These are phyloP conservation scores for Pseudozyma sp. DNA, from an alignment of 1,284 basidiomycete genomes.

Conservation along the genomic window DNA sequence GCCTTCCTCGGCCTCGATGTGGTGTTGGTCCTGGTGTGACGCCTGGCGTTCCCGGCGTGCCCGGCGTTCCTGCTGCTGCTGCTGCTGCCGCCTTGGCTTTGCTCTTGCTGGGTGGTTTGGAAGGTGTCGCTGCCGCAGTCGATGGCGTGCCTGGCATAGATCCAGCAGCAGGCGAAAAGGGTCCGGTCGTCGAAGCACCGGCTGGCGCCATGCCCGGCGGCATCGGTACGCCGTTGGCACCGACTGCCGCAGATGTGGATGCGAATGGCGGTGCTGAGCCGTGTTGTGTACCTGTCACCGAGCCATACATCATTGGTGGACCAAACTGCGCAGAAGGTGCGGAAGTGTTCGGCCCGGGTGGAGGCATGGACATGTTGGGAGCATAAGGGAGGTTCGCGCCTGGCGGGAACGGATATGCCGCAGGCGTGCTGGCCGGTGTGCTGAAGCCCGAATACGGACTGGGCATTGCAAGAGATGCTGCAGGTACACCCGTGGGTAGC, in stretches of 20 bases:
- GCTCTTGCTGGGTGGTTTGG: constrained; percentile 24
- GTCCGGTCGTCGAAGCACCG: constrained; percentile 11
- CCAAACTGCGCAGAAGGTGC: constrained; percentile 17
- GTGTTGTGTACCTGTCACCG: constrained; percentile 20
- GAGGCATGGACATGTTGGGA: background rate
- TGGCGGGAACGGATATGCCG: constrained; percentile 27
- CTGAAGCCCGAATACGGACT: constrained; percentile 17
- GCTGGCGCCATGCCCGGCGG: constrained; percentile 10
- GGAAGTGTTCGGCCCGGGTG: constrained; percentile 19
- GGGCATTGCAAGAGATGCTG: constrained; percentile 11
- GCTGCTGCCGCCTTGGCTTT: constrained; percentile 26
- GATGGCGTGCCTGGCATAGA: constrained; percentile 25
- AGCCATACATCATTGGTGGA: constrained; percentile 12
- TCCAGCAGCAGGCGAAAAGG: constrained; percentile 11
- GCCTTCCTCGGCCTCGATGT: constrained; percentile 45
- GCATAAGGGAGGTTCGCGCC: constrained; percentile 15
- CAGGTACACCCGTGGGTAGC: constrained; percentile 3
- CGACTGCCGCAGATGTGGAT: constrained; percentile 5
- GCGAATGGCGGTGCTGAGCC: constrained; percentile 13
- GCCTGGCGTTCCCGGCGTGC: constrained; percentile 29
- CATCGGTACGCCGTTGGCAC: constrained; percentile 20
- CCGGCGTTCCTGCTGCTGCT: constrained; percentile 9
- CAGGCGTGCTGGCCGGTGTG: constrained; percentile 29
- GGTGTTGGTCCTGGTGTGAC: constrained; percentile 34
- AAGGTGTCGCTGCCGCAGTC: constrained; percentile 25